Base-by-base conservation (phyloP, 441 rosid species). In the Kokia cookei region DNA sequence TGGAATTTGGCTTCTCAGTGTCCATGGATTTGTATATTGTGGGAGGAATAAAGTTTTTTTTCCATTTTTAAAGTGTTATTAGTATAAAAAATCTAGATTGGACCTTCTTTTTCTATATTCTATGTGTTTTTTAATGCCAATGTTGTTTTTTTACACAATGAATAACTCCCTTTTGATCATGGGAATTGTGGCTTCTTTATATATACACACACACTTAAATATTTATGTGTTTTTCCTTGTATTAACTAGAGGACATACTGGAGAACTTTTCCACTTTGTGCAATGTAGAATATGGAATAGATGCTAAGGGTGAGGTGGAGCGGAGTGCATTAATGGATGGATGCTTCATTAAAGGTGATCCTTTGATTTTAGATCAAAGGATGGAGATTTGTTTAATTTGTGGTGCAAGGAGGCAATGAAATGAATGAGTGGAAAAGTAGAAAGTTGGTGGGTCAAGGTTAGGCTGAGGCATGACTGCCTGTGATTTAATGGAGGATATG, bases 121-220 rank as follows among this genome's bases (percentile, higher is more conserved):
- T 7, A 35, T 61, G 50, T 47, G 43, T 48, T 65, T 76, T 61
- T 47, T 75, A 27, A 61, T 81, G 81, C 58, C 91, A 75, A 74
- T 78, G 85, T 80, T 86, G 90, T 87, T 81, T 82, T 81, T 87
- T 85, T 88, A 80, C 91, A 75, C 76, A 83, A 73, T 77, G 84
- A 53, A 85, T 80, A 83, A 76, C 75, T 82, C 72, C 77, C 65
- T 76, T 77, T 62, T 66, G 78, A 71, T 71, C 62, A 71, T 84
- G 80, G 76, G 45, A 53, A 43, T 37, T 66, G 59, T 74, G 65
- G 70, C 37, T 32, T 32, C 61, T 72, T 77, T 73, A 57, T 17
- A 63, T 63, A n/a, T 9, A 1, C 13, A 45, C 37, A 32, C 13
- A 45, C 37, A 32, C 37, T 32, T 45, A 45, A 2, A 45, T 48